Evolutionary conservation across 257 asterid genomes (phyloP), one percentile per base, ranked within the genome.

Genomic region (Salvia hispanica): DNA sequence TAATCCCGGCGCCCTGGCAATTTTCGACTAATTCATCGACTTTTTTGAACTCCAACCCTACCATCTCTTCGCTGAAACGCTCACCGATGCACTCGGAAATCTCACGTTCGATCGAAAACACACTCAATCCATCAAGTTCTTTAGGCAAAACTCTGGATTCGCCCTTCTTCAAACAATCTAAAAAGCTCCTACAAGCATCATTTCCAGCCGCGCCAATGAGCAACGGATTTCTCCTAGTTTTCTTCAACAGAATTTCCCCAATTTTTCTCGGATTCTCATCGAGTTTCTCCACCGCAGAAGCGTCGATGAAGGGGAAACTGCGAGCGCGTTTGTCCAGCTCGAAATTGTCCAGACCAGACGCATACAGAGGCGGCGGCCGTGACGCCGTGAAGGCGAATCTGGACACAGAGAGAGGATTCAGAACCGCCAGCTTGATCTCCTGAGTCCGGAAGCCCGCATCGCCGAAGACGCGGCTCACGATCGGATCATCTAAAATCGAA

Each of bases 401-500:
- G 9, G 89, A 76, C 61, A 74, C 10, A 47, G 82, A 61, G n/a
- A 87, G 83, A 8, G 97, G 99, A 72, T 84, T 90, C 4, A 83
- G 46, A 78, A 93, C 78, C 56, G 95, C 85, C 12, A 82, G 73
- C 81, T 93, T 90, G 0, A 93, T 68, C 66, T 93, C 99, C 60
- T 76, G 80, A 28, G 95, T 90, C 68, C 95, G 84, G 21, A 88
- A 93, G 15, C 97, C 96, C 9, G 97, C 99, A 64, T 93, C 99
- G 5, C 83, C 92, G 44, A 93, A 85, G 15, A 93, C 97, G 67
- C 96, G 82, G 50, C 95, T 90, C 15, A 93, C 97, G 65, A 76
- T 82, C 79, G 99, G 99, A 75, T 93, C 99, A 84, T 93, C 99
- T 65, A 93, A 72, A 64, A 93, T 85, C 11, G 99, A 88, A 5